Base-by-base conservation (phyloP, 1,139 yeast genomes). In the Candida gigantensis region DNA sequence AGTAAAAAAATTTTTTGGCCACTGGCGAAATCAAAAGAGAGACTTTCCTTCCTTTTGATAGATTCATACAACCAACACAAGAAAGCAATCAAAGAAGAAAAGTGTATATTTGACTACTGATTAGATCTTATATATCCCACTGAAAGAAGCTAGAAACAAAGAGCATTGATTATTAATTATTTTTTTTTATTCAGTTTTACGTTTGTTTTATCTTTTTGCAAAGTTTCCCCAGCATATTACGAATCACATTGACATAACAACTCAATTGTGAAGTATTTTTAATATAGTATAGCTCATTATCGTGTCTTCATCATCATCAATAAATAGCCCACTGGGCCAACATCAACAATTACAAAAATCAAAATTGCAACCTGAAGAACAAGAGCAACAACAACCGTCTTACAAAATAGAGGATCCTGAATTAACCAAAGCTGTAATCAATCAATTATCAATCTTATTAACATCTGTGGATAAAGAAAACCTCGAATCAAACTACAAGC, bases 401-500 rank as follows among this genome's bases (percentile, higher is more conserved):
- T 43, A 43, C 37, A 34, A 28, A 32, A 37, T 42, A 24, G 46
- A 51, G 32, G 55, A 52, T 46, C 53, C 62, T 14, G 74, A 70
- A 49, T 50, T 70, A 40, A 59, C 65, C 37, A 70, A 72, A 53
- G 73, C 73, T 35, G 60, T 72, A 32, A 55, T 70, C 43, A 73
- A 79, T 30, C 86, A 81, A 55, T 55, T 82, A 35, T 67, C 76
- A 14, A 66, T 81, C 33, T 59, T 80, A 39, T 58, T 74, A 32
- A 61, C 75, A 20, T 69, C 77, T 18, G 58, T 73, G 42, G 55
- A 66, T 20, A 57, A 59, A 13, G 59, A 61, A 19, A 74, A 71
- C 53, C 64, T 72, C 53, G 63, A 60, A 19, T 46, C 64, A n/a
- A 63, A 72, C 27, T 53, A 57, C 36, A 53, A 57, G 31, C 79